A percentile compares a stretch with the other conserved stretches of the same genome.
phyloP scores from a whole-genome alignment of 345 rosid species.

The Carallia brachiata region DNA sequence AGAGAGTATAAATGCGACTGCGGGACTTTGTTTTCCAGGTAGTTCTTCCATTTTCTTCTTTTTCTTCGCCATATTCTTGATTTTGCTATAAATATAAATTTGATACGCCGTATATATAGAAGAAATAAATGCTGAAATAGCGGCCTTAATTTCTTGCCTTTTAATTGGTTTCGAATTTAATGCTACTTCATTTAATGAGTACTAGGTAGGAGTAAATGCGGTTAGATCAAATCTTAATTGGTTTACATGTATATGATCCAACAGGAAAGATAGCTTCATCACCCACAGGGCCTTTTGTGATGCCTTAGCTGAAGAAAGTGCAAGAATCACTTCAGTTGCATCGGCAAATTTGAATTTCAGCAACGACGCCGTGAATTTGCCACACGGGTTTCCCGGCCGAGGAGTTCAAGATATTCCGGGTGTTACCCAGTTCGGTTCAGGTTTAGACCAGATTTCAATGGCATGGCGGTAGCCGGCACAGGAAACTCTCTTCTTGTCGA shows the following conservation, averaged over 20 bases:
- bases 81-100: background rate
- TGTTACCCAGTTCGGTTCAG: conserved; percentile 43
- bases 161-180: conserved; percentile 34
- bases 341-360: conserved; percentile 60
- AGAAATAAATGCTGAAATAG: conserved; percentile 43
- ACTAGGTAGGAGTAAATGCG: conserved; percentile 6
- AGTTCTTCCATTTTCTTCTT: background rate
- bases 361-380: conserved; percentile 41
- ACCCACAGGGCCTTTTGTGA: conserved; percentile 98
- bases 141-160: background rate
- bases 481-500: conserved; percentile 25
- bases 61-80: background rate
- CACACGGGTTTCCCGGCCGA: conserved; percentile 45
- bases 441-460: conserved; percentile 44
- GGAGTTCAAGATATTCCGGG: conserved; percentile 49
- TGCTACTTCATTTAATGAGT: conserved; percentile 27
- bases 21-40: conserved; percentile 95
- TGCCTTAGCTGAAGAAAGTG: conserved; percentile 82
- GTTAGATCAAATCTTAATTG: conserved; percentile 9
- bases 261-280: conserved; percentile 93
- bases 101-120: background rate
- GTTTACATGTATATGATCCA: background rate
- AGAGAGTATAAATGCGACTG: conserved; percentile 96
- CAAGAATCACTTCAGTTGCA: conserved; percentile 52
- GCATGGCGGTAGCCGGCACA: conserved; percentile 23